Evolutionary conservation across 2,329 filamentous ascomycete species (phyloP), one percentile per base, ranked within the genome.

Genomic region (Talaromyces atroroseus): DNA sequence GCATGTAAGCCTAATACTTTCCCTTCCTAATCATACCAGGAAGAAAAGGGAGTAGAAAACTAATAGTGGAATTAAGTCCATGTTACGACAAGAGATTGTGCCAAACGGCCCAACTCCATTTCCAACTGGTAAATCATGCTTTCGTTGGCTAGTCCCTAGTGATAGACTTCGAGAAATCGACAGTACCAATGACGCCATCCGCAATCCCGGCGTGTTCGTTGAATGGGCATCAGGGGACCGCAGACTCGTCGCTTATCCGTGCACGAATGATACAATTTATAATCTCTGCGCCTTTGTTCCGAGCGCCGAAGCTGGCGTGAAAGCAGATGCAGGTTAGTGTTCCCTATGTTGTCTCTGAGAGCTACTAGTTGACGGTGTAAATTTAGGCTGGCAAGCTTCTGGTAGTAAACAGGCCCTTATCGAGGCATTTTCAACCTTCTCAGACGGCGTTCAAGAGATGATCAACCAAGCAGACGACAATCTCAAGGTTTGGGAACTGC

Each of bases 401-500:
- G 34, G 26, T 64, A 29, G 50, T 61, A 65, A 61, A 29, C 14
- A 48, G 1, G 54, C 58, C 0, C 49, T 67, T 10, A 21, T 56
- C 4, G 24, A 58, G 0, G 61, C 54, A 2, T 67, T 66, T 48
- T 56, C 61, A 1, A 36, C 49, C 0, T 67, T 68, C n/a, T 48
- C 55, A 3, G 57, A 60, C 0, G 59, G 57, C 0, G 62, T 65
- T 4, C 52, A 50, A 16, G 55, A 60, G 14, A 57, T 67, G 1
- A 54, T 63, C 6, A 53, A 58, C 1, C 73, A 74, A 46, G 76
- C 72, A 0, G 72, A 76, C 8, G 65, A 70, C 0, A 68, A 71
- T 1, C 66, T 83, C 20, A 83, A 81, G 52, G 70, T 82, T 0
- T 86, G 82, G 82, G 76, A 76, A 32, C 64, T 87, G 1, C 70